These are phyloP conservation scores for Cytospora piceae DNA, from an alignment of 2,329 filamentous ascomycete species.

Conservation along the genomic window DNA sequence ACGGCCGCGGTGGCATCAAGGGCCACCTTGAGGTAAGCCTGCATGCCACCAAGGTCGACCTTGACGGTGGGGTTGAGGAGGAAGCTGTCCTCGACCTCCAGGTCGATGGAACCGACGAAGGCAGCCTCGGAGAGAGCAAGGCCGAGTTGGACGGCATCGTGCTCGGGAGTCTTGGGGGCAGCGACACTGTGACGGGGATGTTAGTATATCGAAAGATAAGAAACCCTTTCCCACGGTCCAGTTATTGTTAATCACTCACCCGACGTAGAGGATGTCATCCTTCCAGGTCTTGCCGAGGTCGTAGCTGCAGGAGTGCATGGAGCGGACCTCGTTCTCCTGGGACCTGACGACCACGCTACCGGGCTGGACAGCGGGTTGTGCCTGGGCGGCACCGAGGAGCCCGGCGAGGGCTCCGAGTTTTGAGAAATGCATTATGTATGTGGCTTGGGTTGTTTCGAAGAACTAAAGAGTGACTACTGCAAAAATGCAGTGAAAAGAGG, in stretches of 20 bases:
- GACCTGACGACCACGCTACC: conserved; percentile 20
- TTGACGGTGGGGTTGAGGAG: conserved; percentile 45
- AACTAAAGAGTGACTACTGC: conserved; percentile 28
- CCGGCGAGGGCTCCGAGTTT: conserved; percentile 28
- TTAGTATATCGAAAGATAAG: background rate
- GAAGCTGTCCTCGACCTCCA: conserved; percentile 21
- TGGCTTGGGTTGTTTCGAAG: conserved; percentile 1
- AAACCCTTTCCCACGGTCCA: background rate
- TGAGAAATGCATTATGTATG: conserved; percentile 25
- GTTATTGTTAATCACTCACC: conserved; percentile 18
- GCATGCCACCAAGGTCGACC: conserved; percentile 60
- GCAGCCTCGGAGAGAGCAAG: conserved; percentile 28
- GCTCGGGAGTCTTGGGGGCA: conserved; percentile 17
- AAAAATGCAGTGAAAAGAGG: conserved; percentile 23
- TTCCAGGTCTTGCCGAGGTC: conserved; percentile 27
- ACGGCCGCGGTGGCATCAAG: conserved; percentile 35
- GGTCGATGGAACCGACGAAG: conserved; percentile 28
- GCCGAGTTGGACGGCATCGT: conserved; percentile 26
- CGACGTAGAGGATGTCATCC: conserved; percentile 26
- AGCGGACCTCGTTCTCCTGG: conserved; percentile 25
- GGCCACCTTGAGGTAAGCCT: conserved; percentile 37
- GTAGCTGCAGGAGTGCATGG: conserved; percentile 20
- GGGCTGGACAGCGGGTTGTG: conserved; percentile 24
- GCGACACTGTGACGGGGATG: conserved; percentile 18
- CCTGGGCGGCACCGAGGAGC: conserved; percentile 27